A percentile compares a stretch with the other conserved stretches of the same genome.
Conservation (phyloP, 2,329 filamentous ascomycete species). For the Pyrenophora tritici-repentis region DNA sequence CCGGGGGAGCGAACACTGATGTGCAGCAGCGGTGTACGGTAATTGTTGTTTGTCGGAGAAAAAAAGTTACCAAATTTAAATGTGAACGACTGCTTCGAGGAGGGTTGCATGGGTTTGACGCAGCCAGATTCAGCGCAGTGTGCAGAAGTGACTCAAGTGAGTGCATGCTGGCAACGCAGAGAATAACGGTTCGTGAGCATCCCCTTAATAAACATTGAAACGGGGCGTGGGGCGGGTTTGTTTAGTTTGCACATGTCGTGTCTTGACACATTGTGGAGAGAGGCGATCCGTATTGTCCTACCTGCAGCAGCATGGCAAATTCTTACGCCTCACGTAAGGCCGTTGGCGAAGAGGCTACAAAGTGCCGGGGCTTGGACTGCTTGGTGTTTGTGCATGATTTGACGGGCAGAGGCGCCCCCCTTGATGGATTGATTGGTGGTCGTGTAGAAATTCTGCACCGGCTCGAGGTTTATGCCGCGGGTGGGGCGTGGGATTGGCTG, state of each 20-base stretch:
- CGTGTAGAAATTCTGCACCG: constrained; percentile 6
- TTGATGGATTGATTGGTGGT: background rate
- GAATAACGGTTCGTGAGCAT: background rate
- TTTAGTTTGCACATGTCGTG: constrained; percentile 13
- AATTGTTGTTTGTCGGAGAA: too few species aligned
- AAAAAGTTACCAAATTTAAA: background rate
- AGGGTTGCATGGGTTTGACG: background rate
- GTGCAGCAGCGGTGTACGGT: background rate
- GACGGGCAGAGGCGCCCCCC: background rate
- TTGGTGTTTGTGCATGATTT: too few species aligned
- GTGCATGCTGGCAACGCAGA: background rate
- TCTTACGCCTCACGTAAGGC: too few species aligned
- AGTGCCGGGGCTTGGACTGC: too few species aligned
- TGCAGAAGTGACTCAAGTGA: background rate
- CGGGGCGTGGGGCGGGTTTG: constrained; percentile 5
- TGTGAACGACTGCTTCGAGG: background rate
- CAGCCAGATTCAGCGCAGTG: background rate
- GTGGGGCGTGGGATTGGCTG: constrained; percentile 7
- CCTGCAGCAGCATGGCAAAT: too few species aligned
- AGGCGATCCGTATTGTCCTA: constrained; percentile 7
- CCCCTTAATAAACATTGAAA: constrained; percentile 13
- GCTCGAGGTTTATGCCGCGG: constrained; percentile 25
- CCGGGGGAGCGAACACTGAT: background rate
- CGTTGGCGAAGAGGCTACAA: too few species aligned
- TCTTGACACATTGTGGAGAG: constrained; percentile 8